These are phyloP conservation scores for Puccinia polysora DNA, from an alignment of 1,284 basidiomycete genomes.

Conservation along the genomic window DNA sequence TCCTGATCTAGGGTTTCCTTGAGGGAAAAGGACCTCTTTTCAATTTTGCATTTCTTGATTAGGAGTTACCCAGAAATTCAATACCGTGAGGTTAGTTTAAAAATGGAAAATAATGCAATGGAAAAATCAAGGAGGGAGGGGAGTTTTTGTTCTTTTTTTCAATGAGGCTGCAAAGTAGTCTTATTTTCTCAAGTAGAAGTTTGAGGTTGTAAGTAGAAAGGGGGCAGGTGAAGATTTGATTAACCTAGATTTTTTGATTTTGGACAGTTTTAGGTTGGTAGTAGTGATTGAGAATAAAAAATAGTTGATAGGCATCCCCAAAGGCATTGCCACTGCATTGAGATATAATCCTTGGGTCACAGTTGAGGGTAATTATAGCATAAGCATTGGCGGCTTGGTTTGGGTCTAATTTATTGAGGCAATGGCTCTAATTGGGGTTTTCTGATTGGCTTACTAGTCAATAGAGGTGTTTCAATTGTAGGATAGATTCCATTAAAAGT, in stretches of 20 bases:
- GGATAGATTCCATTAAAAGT: neutral
- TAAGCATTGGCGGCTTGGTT: neutral
- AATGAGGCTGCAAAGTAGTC: neutral
- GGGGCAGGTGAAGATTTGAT: neutral
- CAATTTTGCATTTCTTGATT: neutral
- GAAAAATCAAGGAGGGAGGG: neutral
- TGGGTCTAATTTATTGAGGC: neutral
- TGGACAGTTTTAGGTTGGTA: conserved; percentile 6
- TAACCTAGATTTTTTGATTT: neutral
- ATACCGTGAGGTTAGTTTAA: neutral
- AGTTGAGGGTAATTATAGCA: neutral
- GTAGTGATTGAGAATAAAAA: neutral
- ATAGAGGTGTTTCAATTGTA: conserved; percentile 1
- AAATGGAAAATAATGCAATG: neutral
- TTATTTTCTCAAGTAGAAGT: neutral
- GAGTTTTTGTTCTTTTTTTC: neutral
- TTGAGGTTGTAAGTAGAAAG: neutral
- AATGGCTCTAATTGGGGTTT: neutral
- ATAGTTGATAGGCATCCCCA: neutral
- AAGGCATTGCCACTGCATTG: neutral
- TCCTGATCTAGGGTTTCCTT: neutral
- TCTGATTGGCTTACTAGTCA: neutral
- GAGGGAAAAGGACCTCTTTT: neutral
- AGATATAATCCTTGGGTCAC: neutral
- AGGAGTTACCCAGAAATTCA: neutral